Base-by-base conservation (phyloP, 75 land plant species). In the Pinus albicaulis region DNA sequence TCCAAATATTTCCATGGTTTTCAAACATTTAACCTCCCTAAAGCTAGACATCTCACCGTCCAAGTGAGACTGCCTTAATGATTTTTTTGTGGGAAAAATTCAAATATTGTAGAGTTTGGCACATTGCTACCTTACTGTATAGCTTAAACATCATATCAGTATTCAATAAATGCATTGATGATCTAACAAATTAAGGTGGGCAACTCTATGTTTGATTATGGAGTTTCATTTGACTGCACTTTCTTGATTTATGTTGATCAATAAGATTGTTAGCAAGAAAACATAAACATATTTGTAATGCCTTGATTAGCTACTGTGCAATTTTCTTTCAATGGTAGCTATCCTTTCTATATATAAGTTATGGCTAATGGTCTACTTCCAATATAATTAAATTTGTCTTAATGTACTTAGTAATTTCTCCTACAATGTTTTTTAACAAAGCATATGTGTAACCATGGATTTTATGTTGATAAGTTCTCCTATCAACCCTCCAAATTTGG, bases 401-500 rank as follows among this genome's bases (percentile, higher is more conserved):
- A 20, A 61, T 58, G 68, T 74, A 4, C 22, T 6, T 59, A 7
- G 25, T 74, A 31, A 24, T 14, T 73, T 52, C 64, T n/a, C 36
- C 7, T 53, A n/a, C 23, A 10, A n/a, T 53, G n/a, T 1, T 63
- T 53, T 59, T 26, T 74, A 20, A 56, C n/a, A 56, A 61, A 23
- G 41, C 3, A 31, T 7, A 36, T 76, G 73, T 23, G 55, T 77
- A 20, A 34, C 25, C 31, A 12, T 52, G 16, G 16, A 57, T 72
- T 70, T 24, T 70, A 36, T 15, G 57, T 60, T 15, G 14, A 74
- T 62, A 92, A 83, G 86, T 74, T 76, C 83, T 55, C 58, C 82
- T 48, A 44, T 72, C 26, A 25, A 76, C 34, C 68, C 72, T 31
- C 74, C 81, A 61, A 80, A 79, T 44, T 73, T 91, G 81, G 89